Percentiles rank a stretch among this genome's conserved stretches.
phyloP scores from a whole-genome alignment of 1,284 basidiomycete species.

The Malassezia cuniculi region DNA sequence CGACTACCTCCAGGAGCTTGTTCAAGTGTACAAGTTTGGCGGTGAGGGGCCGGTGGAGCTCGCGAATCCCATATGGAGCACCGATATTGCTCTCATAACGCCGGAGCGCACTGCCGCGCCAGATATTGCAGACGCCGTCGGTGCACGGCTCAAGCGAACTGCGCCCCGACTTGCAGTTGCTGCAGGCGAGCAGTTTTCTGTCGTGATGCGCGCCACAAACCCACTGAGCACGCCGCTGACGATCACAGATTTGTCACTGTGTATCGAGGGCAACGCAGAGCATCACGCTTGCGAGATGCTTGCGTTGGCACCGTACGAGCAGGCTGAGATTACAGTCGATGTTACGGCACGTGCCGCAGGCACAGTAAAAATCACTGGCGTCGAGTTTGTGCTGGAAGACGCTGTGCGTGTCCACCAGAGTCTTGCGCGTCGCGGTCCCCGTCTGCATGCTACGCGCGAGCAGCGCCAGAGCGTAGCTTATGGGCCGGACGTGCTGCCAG shows the following conservation, averaged over 20 bases:
- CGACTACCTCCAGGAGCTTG: constrained; percentile 47
- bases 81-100: neutral
- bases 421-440: constrained; percentile 45
- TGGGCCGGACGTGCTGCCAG: constrained; percentile 46
- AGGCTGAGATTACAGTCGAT: neutral
- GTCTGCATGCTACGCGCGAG: constrained; percentile 47
- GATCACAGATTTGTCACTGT: neutral
- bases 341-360: neutral
- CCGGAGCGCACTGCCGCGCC: neutral
- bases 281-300: neutral
- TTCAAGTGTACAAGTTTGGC: constrained; percentile 47
- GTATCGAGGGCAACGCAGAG: neutral
- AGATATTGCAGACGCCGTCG: constrained; percentile 1
- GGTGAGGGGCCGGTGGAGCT: constrained; percentile 5
- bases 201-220: constrained; percentile 5
- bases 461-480: constrained; percentile 47
- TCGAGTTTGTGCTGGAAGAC: constrained; percentile 47
- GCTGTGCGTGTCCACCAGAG: constrained; percentile 46
- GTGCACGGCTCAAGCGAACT: neutral
- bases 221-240: constrained; percentile 1
- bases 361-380: constrained; percentile 28
- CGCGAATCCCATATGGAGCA: constrained; percentile 1
- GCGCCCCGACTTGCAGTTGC: neutral
- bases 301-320: constrained; percentile 1
- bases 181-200: neutral